A percentile compares a stretch with the other conserved stretches of the same genome.
Conservation (phyloP, 1,284 basidiomycete species). For the Ustilago trichophora region DNA sequence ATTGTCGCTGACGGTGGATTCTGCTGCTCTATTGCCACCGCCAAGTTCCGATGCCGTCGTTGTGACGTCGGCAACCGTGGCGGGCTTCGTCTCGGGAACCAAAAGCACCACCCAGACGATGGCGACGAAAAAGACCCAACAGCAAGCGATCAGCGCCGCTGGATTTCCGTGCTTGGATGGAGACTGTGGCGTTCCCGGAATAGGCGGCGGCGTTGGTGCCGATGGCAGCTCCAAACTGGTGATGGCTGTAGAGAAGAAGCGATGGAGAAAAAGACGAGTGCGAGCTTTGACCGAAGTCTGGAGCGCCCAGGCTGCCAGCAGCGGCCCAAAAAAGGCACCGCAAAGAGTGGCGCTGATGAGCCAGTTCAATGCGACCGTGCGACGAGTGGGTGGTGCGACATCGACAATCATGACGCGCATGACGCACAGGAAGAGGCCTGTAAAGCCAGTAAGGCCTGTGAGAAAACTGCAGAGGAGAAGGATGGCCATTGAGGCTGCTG, state of each 20-base stretch:
- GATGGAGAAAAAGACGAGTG: not conserved
- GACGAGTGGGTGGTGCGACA: conserved; percentile 31
- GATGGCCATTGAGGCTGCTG: conserved; percentile 28
- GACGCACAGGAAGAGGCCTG: conserved; percentile 34
- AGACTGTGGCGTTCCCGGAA: conserved; percentile 22
- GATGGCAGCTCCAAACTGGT: conserved; percentile 22
- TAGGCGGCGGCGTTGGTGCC: conserved; percentile 24
- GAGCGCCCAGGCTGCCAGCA: conserved; percentile 41
- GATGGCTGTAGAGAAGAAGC: not conserved
- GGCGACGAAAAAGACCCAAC: conserved; percentile 33
- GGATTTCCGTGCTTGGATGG: conserved; percentile 42
- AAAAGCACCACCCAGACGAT: conserved; percentile 28
- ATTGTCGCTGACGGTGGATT: not conserved
- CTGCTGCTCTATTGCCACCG: too few species aligned
- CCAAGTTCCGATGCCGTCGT: not conserved
- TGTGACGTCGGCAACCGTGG: not conserved
- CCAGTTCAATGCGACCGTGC: conserved; percentile 37
- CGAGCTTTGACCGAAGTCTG: conserved; percentile 22
- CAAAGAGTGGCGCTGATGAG: conserved; percentile 37
- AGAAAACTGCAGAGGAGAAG: conserved; percentile 34
- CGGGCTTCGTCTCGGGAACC: conserved; percentile 37
- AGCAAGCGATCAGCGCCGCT: conserved; percentile 32
- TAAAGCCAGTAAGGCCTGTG: conserved; percentile 36
- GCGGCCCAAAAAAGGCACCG: conserved; percentile 40
- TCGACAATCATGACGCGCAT: conserved; percentile 42